Conservation (phyloP, 352 stramenopile genomes). For the Thalassiosira sp. region DNA sequence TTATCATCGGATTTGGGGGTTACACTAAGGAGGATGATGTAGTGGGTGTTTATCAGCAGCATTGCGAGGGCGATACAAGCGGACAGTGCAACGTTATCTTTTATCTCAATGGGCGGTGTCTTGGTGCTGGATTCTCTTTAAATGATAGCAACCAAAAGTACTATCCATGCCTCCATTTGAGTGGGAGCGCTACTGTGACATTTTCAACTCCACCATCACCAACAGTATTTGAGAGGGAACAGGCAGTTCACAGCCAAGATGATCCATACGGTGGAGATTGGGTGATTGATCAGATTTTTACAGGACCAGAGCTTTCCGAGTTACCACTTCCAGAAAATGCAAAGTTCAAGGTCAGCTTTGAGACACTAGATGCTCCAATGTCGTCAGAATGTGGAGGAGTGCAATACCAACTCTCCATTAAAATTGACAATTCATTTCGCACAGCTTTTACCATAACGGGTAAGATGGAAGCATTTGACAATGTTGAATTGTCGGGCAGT, state of each 20-base stretch:
- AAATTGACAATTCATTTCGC: conserved; percentile 32
- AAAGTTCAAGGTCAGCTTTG: conserved; percentile 24
- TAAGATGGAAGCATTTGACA: conserved; percentile 40
- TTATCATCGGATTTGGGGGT: conserved; percentile 55
- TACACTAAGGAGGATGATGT: conserved; percentile 39
- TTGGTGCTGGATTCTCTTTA: conserved; percentile 59
- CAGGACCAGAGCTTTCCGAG: conserved; percentile 30
- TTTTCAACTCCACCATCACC: conserved; percentile 20
- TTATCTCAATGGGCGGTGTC: conserved; percentile 57
- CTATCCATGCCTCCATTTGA: conserved; percentile 53
- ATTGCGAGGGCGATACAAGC: neutral
- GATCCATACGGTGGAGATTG: conserved; percentile 35
- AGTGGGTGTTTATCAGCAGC: conserved; percentile 38
- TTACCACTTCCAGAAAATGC: conserved; percentile 17
- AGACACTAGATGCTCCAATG: neutral
- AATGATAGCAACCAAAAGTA: conserved; percentile 26
- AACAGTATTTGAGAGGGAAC: conserved; percentile 23
- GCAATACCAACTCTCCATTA: conserved; percentile 25
- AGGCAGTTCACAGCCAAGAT: neutral
- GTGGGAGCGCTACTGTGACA: conserved; percentile 29
- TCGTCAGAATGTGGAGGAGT: neutral
- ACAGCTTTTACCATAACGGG: conserved; percentile 14
- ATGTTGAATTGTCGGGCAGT: conserved; percentile 22
- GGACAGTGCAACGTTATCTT: conserved; percentile 37
- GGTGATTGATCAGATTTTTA: conserved; percentile 23